Base-by-base conservation (phyloP, 83 land plant species). In the Thuja plicata region DNA sequence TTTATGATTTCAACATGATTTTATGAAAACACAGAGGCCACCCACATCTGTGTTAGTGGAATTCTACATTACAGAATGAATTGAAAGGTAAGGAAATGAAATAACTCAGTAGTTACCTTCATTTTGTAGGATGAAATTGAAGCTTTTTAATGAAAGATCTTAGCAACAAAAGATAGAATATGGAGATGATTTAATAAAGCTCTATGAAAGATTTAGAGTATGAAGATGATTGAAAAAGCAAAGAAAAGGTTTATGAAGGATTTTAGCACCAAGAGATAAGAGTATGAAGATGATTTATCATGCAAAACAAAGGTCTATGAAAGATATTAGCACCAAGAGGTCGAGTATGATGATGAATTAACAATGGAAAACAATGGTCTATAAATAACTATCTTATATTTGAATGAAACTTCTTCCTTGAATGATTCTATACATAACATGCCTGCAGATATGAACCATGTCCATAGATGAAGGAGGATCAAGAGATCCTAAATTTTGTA, bases 1-100 rank as follows among this genome's bases (percentile, higher is more conserved):
- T 50, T 16, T 91, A 91, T 90, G 92, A 66, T 87, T 91, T 91
- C 89, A 92, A 7, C 62, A 91, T 92, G 24, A 92, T 57, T 89
- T 91, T 94, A 94, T 94, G 95, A 74, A 88, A 82, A 35, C 32
- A 52, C 12, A 35, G 2, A 84, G 30, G 17, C 35, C 2, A 46
- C 45, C 45, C 45, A 80, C 70, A 15, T 4, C 60, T 55, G 0
- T 60, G 70, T 66, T 66, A 66, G 71, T 66, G 71, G 9, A 7
- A 66, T 66, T 66, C 71, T 66, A 24, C 71, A 66, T 66, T 66
- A 27, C 71, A 66, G 8, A 24, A 27, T 30, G 30, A 66, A 66
- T 8, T 24, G n/a, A 66, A 66, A 66, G n/a, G 24, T 27, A 9
- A 0, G 1, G 10, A 24, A 7, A 4, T 0, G 8, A 8, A 66